phyloP scores from a whole-genome alignment of 2,329 filamentous ascomycete genomes.

The Clonostachys rhizophaga region DNA sequence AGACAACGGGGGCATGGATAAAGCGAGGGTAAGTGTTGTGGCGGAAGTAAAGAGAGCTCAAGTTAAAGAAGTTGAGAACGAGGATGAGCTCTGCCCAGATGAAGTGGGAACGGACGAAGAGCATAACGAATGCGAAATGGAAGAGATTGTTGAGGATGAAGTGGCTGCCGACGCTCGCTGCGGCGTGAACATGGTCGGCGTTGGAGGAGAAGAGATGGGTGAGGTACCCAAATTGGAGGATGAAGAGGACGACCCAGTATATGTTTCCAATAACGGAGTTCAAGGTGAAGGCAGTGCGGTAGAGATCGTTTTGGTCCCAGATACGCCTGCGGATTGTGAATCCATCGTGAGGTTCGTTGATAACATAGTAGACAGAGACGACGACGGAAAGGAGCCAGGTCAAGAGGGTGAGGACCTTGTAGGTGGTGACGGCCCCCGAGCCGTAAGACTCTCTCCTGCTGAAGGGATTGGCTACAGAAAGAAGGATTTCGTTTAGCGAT shows the following conservation, averaged over 20 bases:
- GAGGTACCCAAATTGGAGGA: conserved; percentile 73
- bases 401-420: conserved; percentile 70
- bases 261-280: conserved; percentile 61
- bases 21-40: conserved; percentile 67
- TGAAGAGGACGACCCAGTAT: conserved; percentile 76
- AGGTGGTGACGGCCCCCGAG: conserved; percentile 56
- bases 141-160: conserved; percentile 85
- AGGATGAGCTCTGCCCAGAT: conserved; percentile 72
- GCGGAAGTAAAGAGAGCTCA: conserved; percentile 74
- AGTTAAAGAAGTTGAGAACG: conserved; percentile 77
- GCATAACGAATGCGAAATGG: conserved; percentile 75
- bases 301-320: conserved; percentile 67
- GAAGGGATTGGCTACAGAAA: conserved; percentile 67
- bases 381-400: conserved; percentile 73
- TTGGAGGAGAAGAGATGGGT: conserved; percentile 70
- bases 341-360: conserved; percentile 60
- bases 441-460: conserved; percentile 63
- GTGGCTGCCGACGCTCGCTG: conserved; percentile 75
- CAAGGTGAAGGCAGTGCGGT: conserved; percentile 70
- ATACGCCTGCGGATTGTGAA: conserved; percentile 57
- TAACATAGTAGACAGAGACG: conserved; percentile 69
- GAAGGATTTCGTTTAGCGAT: not conserved
- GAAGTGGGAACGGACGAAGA: conserved; percentile 76
- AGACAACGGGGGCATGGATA: conserved; percentile 72
- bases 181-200: conserved; percentile 57